These are phyloP conservation scores for Penicillium manginii DNA, from an alignment of 495 filamentous ascomycete genomes.

Conservation along the genomic window DNA sequence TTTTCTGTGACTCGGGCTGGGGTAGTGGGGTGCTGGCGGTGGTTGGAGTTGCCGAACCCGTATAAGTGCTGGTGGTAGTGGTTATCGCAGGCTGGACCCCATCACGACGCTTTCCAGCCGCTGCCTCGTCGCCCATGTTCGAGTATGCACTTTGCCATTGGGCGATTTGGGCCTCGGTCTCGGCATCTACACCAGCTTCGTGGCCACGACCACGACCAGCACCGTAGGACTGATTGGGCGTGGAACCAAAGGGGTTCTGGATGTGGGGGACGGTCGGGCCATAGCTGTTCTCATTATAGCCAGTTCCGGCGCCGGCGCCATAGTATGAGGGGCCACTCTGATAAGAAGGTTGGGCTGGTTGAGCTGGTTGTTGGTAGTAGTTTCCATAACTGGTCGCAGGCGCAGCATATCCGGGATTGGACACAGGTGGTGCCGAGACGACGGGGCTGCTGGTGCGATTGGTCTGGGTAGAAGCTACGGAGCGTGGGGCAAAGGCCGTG, in stretches of 20 bases:
- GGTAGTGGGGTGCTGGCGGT: slow-evolving; percentile 46
- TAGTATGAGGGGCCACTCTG: slow-evolving; percentile 53
- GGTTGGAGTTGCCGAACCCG: slow-evolving; percentile 33
- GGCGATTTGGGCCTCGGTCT: slow-evolving; percentile 90
- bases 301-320: slow-evolving; percentile 33
- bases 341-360: slow-evolving; percentile 36
- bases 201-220: slow-evolving; percentile 40
- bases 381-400: slow-evolving; percentile 39
- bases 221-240: slow-evolving; percentile 48
- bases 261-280: slow-evolving; percentile 71
- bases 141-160: slow-evolving; percentile 96
- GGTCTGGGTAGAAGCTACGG: slow-evolving; percentile 57
- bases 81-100: slow-evolving; percentile 34
- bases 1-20: slow-evolving; percentile 57
- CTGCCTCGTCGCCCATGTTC: slow-evolving; percentile 34
- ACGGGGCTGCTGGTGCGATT: slow-evolving; percentile 47
- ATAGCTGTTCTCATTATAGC: slow-evolving; percentile 55
- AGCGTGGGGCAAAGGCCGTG: slow-evolving; percentile 65
- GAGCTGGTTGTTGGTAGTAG: slow-evolving; percentile 36
- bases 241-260: slow-evolving; percentile 81
- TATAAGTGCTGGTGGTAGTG: slow-evolving; percentile 52
- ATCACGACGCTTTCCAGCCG: slow-evolving; percentile 26
- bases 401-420: slow-evolving; percentile 43
- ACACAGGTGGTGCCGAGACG: slow-evolving; percentile 47
- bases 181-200: slow-evolving; percentile 68